A percentile compares a stretch with the other conserved stretches of the same genome.
phyloP scores from a whole-genome alignment of 768 basidiomycete genomes.

The Hypsizygus marmoreus region DNA sequence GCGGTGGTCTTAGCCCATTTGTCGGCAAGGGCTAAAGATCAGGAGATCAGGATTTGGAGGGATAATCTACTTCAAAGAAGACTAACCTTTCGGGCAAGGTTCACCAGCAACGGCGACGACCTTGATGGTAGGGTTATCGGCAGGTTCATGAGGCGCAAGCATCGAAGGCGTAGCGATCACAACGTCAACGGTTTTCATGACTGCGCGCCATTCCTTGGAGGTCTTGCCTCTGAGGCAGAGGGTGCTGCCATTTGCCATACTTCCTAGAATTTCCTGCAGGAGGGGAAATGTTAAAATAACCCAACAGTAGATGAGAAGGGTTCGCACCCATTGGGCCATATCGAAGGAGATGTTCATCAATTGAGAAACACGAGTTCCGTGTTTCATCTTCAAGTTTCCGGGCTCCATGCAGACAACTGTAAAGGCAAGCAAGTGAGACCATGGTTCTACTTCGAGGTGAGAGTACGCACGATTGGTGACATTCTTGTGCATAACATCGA shows the following conservation, averaged over 20 bases:
- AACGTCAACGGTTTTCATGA: constrained; percentile 50
- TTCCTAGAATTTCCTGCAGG: constrained; percentile 53
- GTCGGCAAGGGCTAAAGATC: constrained; percentile 32
- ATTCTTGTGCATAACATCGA: constrained; percentile 56
- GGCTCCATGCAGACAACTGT: constrained; percentile 41
- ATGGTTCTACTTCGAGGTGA: not conserved
- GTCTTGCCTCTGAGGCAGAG: constrained; percentile 52
- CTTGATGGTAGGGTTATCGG: constrained; percentile 50
- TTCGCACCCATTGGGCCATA: constrained; percentile 59
- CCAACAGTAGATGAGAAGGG: constrained; percentile 10
- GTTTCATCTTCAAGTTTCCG: constrained; percentile 58
- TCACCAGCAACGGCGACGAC: constrained; percentile 51
- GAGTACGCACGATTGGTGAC: constrained; percentile 56
- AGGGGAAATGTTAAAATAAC: constrained; percentile 42
- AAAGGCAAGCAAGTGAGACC: not conserved
- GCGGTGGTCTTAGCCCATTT: constrained; percentile 38
- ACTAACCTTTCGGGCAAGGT: constrained; percentile 46
- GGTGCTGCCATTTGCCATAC: constrained; percentile 50
- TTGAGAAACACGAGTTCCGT: constrained; percentile 57
- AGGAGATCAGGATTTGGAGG: not conserved
- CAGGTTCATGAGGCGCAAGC: constrained; percentile 44
- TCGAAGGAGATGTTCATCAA: constrained; percentile 65
- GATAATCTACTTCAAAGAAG: not conserved
- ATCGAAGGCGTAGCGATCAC: constrained; percentile 57
- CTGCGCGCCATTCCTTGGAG: constrained; percentile 47